A percentile compares a stretch with the other conserved stretches of the same genome.
Evolutionary conservation across 1,284 basidiomycete species (phyloP).

Genomic region (Microbotryum scabiosae): DNA sequence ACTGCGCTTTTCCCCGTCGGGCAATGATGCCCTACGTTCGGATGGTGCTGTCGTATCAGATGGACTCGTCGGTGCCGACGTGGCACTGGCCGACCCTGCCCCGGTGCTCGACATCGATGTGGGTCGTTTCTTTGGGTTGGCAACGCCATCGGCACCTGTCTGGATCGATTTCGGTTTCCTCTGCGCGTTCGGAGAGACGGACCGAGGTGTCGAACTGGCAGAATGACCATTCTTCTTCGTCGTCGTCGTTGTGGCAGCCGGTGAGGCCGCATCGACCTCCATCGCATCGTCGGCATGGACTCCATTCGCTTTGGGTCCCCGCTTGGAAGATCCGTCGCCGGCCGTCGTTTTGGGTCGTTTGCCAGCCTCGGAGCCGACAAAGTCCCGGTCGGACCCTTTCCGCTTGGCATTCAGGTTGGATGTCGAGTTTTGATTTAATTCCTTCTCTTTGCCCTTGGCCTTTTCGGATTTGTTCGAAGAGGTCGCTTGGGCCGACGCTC

Average conservation of each 20-base stretch:
- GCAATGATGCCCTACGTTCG: not conserved
- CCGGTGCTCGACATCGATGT: too few relatives aligned
- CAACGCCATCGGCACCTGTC: too few relatives aligned
- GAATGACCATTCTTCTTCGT: constrained; percentile 1
- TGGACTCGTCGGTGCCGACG: too few relatives aligned
- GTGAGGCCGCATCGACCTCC: not conserved
- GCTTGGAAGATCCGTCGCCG: not conserved
- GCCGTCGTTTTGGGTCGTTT: constrained; percentile 1
- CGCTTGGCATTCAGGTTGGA: not conserved
- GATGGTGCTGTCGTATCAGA: not conserved
- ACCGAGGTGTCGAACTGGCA: not conserved
- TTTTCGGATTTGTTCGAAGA: not conserved
- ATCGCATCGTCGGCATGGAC: constrained; percentile 1
- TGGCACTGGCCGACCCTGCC: too few relatives aligned
- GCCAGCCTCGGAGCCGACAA: not conserved
- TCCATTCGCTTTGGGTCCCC: not conserved
- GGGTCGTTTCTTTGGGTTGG: too few relatives aligned
- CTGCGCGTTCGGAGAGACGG: not conserved
- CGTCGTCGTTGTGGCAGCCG: not conserved
- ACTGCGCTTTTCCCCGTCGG: not conserved
- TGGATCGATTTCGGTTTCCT: too few relatives aligned
- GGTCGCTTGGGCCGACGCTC: too few relatives aligned
- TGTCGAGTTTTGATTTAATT: not conserved
- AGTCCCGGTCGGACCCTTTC: constrained; percentile 8
- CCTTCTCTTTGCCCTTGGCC: constrained; percentile 8